Conservation (phyloP, 139 green algal species). For the Pleodorina starrii region DNA sequence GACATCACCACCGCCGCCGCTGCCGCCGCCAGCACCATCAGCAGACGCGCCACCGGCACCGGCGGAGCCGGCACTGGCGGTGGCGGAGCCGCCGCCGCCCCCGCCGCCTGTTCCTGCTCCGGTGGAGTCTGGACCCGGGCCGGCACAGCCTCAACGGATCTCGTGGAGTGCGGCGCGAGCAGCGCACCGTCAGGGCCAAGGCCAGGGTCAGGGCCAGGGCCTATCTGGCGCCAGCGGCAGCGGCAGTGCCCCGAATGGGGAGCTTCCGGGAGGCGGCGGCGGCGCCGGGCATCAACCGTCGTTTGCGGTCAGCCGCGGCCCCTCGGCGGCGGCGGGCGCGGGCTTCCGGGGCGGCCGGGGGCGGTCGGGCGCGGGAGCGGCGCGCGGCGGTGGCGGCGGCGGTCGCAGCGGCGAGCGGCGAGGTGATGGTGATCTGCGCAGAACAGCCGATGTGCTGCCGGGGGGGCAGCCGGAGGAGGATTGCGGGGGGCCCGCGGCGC, state of each 20-base stretch:
- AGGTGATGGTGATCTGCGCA: no score
- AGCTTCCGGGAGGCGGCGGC: background rate
- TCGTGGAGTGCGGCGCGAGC: background rate
- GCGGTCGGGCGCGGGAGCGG: background rate
- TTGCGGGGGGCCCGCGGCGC: background rate
- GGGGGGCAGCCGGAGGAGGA: background rate
- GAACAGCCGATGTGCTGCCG: no score
- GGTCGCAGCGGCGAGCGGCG: no score
- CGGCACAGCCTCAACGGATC: background rate
- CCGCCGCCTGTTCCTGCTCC: no score
- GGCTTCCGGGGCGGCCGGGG: constrained; percentile 6
- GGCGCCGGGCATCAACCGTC: background rate
- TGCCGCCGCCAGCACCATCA: no score
- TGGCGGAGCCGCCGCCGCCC: no score
- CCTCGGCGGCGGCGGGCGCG: background rate
- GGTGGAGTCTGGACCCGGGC: no score
- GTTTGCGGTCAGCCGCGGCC: background rate
- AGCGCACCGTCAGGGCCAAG: background rate
- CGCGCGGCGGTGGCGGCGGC: background rate
- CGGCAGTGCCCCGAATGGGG: no score
- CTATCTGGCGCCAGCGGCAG: no score
- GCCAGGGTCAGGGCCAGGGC: no score
- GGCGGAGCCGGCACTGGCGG: no score
- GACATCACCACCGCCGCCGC: background rate
- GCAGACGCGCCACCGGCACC: background rate